These are phyloP conservation scores for Myotisia sp. DNA, from an alignment of 2,329 filamentous ascomycete genomes.

Conservation along the genomic window DNA sequence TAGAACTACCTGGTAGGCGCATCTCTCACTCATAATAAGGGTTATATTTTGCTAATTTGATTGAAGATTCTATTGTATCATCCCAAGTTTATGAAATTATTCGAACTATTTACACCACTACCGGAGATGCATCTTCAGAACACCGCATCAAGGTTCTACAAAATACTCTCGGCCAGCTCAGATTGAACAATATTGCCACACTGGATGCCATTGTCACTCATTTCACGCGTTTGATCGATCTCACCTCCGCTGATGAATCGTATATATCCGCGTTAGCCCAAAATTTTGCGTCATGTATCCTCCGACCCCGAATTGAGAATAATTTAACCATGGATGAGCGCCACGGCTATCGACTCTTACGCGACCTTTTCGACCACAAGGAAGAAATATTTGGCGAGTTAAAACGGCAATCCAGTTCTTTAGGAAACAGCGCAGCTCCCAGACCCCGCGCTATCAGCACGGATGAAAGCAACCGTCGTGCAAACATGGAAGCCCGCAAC, in stretches of 20 bases:
- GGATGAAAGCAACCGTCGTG: conserved; percentile 87
- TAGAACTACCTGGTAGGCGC: conserved; percentile 78
- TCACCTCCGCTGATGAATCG: conserved; percentile 85
- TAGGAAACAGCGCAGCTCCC: conserved; percentile 23
- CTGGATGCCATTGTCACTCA: conserved; percentile 96
- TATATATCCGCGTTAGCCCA: conserved; percentile 65
- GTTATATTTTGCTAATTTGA: neutral
- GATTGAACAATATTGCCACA: conserved; percentile 95
- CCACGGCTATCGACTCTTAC: conserved; percentile 76
- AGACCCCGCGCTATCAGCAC: conserved; percentile 80
- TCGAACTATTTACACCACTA: conserved; percentile 83
- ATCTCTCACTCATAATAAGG: neutral
- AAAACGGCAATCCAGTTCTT: conserved; percentile 50
- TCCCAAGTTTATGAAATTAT: conserved; percentile 98
- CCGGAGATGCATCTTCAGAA: conserved; percentile 59
- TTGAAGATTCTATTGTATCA: conserved; percentile 82
- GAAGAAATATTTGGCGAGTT: conserved; percentile 89
- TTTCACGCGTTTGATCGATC: conserved; percentile 88
- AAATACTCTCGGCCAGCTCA: conserved; percentile 85
- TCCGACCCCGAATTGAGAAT: conserved; percentile 74
- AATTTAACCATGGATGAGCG: conserved; percentile 91
- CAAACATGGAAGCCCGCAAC: conserved; percentile 85
- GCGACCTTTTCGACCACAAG: conserved; percentile 87
- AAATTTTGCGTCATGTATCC: conserved; percentile 65
- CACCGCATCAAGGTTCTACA: conserved; percentile 82